A percentile compares a stretch with the other conserved stretches of the same genome.
These are phyloP conservation scores for Bacterosira constricta DNA, from an alignment of 108 stramenopile species.

Conservation along the genomic window DNA sequence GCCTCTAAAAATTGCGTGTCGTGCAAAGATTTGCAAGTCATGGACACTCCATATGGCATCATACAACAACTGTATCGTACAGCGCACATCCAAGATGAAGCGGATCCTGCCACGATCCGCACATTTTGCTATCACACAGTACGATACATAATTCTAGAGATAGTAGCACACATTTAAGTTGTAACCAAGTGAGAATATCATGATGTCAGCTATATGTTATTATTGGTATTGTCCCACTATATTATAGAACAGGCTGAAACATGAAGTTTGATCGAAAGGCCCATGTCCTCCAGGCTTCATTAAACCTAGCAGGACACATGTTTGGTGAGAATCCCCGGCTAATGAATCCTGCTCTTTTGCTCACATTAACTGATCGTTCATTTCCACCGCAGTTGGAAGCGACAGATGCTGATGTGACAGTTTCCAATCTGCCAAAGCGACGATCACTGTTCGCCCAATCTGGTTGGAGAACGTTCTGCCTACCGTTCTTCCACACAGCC, in stretches of 20 bases:
- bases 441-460: slow-evolving; percentile 18
- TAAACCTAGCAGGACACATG: slow-evolving; percentile 19
- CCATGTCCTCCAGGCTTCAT: slow-evolving; percentile 29
- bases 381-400: slow-evolving; percentile 41
- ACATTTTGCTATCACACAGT: too few species aligned
- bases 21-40: too few species aligned
- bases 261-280: slow-evolving; percentile 30
- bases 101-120: too few species aligned
- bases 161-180: too few species aligned
- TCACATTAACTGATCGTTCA: slow-evolving; percentile 33
- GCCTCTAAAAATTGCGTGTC: too few species aligned
- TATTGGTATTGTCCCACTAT: too few species aligned
- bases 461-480: slow-evolving; percentile 28
- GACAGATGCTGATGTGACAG: slow-evolving; percentile 27
- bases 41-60: too few species aligned
- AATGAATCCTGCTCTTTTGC: slow-evolving; percentile 32
- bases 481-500: slow-evolving; percentile 3
- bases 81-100: too few species aligned
- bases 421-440: slow-evolving; percentile 17
- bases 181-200: too few species aligned
- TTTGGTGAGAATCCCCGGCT: slow-evolving; percentile 14
- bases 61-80: too few species aligned
- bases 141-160: too few species aligned
- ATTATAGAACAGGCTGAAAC: slow-evolving; percentile 36
- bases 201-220: too few species aligned